phyloP scores from a whole-genome alignment of 768 basidiomycete species.

The Termitomyces sp. region DNA sequence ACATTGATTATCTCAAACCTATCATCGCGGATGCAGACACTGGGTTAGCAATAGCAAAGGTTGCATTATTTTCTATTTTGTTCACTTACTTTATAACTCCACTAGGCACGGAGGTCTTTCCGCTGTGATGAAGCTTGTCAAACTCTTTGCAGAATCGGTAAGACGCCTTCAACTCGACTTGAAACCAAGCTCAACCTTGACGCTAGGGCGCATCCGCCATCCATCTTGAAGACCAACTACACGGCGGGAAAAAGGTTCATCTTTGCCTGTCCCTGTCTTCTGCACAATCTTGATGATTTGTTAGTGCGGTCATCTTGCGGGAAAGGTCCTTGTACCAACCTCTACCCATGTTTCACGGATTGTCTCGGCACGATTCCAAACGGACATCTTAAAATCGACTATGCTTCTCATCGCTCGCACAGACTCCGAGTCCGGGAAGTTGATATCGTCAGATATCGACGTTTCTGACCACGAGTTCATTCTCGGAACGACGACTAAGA shows the following conservation, averaged over 20 bases:
- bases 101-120: constrained; percentile 87
- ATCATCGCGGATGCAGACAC: constrained; percentile 96
- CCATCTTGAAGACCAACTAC: constrained; percentile 91
- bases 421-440: constrained; percentile 82
- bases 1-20: constrained; percentile 84
- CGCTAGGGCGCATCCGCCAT: constrained; percentile 78
- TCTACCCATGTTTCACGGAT: constrained; percentile 84
- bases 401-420: constrained; percentile 90
- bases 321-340: constrained; percentile 90
- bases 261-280: background rate
- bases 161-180: background rate
- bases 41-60: constrained; percentile 45
- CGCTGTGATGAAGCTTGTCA: constrained; percentile 90
- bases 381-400: constrained; percentile 83
- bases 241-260: constrained; percentile 84
- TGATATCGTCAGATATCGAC: constrained; percentile 83
- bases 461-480: constrained; percentile 77
- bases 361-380: constrained; percentile 81
- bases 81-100: constrained; percentile 4
- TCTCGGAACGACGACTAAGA: constrained; percentile 49
- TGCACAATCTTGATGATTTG: background rate
- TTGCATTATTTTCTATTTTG: background rate
- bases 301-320: constrained; percentile 82
- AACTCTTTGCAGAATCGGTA: constrained; percentile 91
- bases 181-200: background rate